Evolutionary conservation across 495 filamentous ascomycete genomes (phyloP).

Genomic region (Talaromyces borbonicus): DNA sequence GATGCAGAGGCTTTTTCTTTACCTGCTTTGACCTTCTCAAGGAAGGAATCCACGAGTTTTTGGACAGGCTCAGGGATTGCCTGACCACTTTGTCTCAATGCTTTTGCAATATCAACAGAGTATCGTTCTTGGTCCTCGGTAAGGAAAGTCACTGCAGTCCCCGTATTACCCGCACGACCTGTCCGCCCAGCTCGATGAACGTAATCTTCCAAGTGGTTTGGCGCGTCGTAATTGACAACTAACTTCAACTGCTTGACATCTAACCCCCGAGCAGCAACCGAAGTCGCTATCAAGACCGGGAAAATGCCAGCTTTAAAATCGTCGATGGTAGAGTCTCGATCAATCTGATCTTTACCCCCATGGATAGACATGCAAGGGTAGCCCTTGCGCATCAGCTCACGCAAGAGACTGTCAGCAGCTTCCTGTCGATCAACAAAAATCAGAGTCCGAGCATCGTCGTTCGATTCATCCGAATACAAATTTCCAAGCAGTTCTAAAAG

Average conservation of each 20-base stretch:
- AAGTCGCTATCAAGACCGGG: constrained; percentile 87
- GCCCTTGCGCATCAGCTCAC: constrained; percentile 74
- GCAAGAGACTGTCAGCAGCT: constrained; percentile 75
- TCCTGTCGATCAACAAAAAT: constrained; percentile 96
- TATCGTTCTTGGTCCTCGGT: constrained; percentile 87
- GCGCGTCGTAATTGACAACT: constrained; percentile 94
- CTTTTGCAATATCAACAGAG: constrained; percentile 82
- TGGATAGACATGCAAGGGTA: constrained; percentile 97
- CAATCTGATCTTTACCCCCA: constrained; percentile 90
- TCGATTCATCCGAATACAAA: constrained; percentile 61
- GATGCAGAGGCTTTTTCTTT: constrained; percentile 74
- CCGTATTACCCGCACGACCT: constrained; percentile 87
- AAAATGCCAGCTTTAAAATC: constrained; percentile 91
- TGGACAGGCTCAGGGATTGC: constrained; percentile 62
- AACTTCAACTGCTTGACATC: constrained; percentile 96
- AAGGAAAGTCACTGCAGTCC: constrained; percentile 90
- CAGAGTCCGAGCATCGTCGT: constrained; percentile 80
- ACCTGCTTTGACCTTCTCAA: constrained; percentile 83
- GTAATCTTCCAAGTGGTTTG: constrained; percentile 96
- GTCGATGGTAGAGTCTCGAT: constrained; percentile 86
- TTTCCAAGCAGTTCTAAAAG: constrained; percentile 81
- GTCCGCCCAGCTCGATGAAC: constrained; percentile 94
- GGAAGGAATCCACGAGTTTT: constrained; percentile 56
- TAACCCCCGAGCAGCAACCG: constrained; percentile 87
- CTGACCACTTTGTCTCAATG: constrained; percentile 84